These are phyloP conservation scores for Sporothrix globosa DNA, from an alignment of 2,329 filamentous ascomycete genomes.

Conservation along the genomic window DNA sequence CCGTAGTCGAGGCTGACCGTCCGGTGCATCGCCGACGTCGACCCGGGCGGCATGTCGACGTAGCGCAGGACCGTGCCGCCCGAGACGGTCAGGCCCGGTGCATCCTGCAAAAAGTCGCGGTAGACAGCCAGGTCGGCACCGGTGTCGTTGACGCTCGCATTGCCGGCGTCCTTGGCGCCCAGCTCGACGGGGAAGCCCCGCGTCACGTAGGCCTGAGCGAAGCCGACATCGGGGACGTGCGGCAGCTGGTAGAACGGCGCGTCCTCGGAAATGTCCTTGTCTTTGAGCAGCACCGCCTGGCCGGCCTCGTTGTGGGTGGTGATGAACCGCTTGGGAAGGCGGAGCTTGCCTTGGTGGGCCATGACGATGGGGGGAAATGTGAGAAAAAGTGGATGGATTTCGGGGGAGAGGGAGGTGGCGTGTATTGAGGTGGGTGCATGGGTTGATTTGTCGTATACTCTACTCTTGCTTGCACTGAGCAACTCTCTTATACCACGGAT, in stretches of 20 bases:
- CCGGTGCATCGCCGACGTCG: slow-evolving; percentile 10
- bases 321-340: slow-evolving; percentile 3
- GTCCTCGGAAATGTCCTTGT: neutral
- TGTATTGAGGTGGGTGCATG: neutral
- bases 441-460: too few species aligned
- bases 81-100: neutral
- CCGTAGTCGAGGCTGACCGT: slow-evolving; percentile 2
- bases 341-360: slow-evolving; percentile 1
- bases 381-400: neutral
- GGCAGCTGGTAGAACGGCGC: neutral
- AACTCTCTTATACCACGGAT: neutral
- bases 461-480: neutral
- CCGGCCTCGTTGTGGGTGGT: slow-evolving; percentile 11
- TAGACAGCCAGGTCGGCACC: neutral
- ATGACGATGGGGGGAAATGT: neutral
- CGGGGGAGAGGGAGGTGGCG: neutral
- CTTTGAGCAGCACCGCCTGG: neutral
- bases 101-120: neutral
- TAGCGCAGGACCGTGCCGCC: slow-evolving; percentile 4
- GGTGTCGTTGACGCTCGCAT: neutral
- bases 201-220: neutral
- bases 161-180: neutral
- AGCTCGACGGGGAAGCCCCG: neutral
- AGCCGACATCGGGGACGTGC: slow-evolving; percentile 4
- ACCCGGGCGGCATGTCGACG: neutral